A percentile compares a stretch with the other conserved stretches of the same genome.
phyloP scores from a whole-genome alignment of 2,329 filamentous ascomycete species.

The Calonectria ilicicola region DNA sequence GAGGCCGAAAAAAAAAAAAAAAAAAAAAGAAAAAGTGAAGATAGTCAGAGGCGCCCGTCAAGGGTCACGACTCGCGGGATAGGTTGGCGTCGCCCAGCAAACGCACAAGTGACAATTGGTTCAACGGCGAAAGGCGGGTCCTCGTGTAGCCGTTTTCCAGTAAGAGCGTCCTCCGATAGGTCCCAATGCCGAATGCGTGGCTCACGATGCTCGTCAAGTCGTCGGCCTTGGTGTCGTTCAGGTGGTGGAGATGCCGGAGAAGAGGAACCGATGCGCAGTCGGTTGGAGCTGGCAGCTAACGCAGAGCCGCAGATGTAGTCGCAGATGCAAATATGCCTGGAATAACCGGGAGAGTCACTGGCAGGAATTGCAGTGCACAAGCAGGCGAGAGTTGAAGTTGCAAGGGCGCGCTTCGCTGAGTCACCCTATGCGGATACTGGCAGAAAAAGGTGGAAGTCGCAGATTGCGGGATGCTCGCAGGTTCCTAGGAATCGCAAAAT shows the following conservation, averaged over 20 bases:
- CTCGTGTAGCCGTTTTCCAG: conserved; percentile 11
- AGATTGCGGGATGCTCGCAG: conserved; percentile 1
- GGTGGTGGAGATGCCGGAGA: conserved; percentile 16
- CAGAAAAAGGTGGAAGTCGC: conserved; percentile 7
- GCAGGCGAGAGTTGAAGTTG: conserved; percentile 13
- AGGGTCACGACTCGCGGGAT: conserved; percentile 27
- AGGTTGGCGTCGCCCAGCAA: conserved; percentile 29
- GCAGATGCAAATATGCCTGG: conserved; percentile 12
- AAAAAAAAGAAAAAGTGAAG: conserved; percentile 15
- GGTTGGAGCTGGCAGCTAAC: conserved; percentile 11
- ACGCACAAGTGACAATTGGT: conserved; percentile 26
- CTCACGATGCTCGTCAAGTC: conserved; percentile 13
- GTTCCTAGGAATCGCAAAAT: conserved; percentile 9
- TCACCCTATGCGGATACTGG: conserved; percentile 25
- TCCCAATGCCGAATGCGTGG: conserved; percentile 6
- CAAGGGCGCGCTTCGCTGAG: conserved; percentile 27
- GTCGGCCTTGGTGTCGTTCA: neutral
- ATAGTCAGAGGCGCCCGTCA: conserved; percentile 24
- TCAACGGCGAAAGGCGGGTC: conserved; percentile 20
- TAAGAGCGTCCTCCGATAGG: conserved; percentile 4
- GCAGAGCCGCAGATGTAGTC: conserved; percentile 24
- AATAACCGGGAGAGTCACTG: conserved; percentile 15
- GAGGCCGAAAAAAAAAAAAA: conserved; percentile 4
- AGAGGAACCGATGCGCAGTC: conserved; percentile 10
- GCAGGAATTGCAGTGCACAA: conserved; percentile 9